Evolutionary conservation across 2,329 filamentous ascomycete species (phyloP).

Genomic region (Zalaria sp.): DNA sequence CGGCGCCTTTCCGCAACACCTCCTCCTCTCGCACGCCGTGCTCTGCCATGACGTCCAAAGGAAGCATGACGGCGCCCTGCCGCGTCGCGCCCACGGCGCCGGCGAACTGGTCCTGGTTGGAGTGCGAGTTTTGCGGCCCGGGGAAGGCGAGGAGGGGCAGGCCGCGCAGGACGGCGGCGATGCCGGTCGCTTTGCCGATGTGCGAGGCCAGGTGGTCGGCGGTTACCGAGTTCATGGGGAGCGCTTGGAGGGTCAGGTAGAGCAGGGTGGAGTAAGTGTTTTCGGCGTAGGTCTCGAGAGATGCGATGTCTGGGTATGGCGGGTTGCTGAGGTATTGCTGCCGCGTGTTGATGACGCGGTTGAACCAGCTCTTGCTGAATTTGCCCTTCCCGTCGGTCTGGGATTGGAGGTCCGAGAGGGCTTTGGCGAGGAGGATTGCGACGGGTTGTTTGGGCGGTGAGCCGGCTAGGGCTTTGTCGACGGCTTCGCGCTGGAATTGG

Average conservation of each 20-base stretch:
- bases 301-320: constrained; percentile 59
- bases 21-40: constrained; percentile 74
- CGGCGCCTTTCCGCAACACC: constrained; percentile 64
- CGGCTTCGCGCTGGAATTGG: constrained; percentile 85
- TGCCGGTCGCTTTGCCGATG: constrained; percentile 86
- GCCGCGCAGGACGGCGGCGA: constrained; percentile 72
- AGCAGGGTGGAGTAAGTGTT: constrained; percentile 88
- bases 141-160: constrained; percentile 79
- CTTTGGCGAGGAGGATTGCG: constrained; percentile 65
- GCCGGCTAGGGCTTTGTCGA: constrained; percentile 64
- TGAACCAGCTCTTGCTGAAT: constrained; percentile 43
- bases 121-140: constrained; percentile 42
- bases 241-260: constrained; percentile 69
- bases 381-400: constrained; percentile 32
- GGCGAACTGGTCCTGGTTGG: constrained; percentile 28
- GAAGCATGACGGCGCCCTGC: constrained; percentile 61
- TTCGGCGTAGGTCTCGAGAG: constrained; percentile 79
- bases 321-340: constrained; percentile 74
- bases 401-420: constrained; percentile 43
- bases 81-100: constrained; percentile 26
- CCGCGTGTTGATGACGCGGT: constrained; percentile 62
- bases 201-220: constrained; percentile 90
- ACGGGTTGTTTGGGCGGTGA: constrained; percentile 81
- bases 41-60: constrained; percentile 80
- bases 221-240: constrained; percentile 69